Conservation (phyloP, 495 filamentous ascomycete genomes). For the Penicillium alfredii region DNA sequence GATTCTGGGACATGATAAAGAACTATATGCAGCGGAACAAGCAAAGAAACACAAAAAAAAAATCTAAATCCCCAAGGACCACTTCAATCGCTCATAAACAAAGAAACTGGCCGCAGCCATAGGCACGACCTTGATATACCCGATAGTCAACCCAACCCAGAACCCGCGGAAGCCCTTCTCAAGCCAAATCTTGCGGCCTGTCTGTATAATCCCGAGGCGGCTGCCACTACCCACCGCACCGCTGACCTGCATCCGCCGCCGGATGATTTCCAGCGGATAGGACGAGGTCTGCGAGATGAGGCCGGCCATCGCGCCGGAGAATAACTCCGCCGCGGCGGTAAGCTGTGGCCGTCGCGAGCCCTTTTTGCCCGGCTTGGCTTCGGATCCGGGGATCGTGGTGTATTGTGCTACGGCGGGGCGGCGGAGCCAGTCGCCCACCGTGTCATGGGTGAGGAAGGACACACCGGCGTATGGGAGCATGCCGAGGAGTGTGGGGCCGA, state of each 20-base stretch:
- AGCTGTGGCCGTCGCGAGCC: conserved; percentile 40
- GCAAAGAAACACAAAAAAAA: conserved; percentile 1
- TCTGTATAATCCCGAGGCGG: conserved; percentile 71
- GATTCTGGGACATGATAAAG: conserved; percentile 7
- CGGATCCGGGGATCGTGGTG: conserved; percentile 53
- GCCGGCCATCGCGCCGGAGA: conserved; percentile 77
- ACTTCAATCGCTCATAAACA: conserved; percentile 80
- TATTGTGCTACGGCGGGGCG: conserved; percentile 55
- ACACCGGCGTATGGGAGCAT: conserved; percentile 97
- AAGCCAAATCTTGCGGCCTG: conserved; percentile 61
- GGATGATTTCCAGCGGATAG: conserved; percentile 89
- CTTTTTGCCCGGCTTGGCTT: conserved; percentile 17
- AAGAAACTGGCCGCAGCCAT: conserved; percentile 76
- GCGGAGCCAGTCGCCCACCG: conserved; percentile 73
- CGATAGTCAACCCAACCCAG: conserved; percentile 89
- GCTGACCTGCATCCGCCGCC: conserved; percentile 91
- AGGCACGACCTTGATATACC: conserved; percentile 89
- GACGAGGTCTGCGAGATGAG: conserved; percentile 83
- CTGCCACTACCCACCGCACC: conserved; percentile 88
- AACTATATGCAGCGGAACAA: conserved; percentile 2
- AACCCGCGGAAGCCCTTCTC: conserved; percentile 78
- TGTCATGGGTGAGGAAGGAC: conserved; percentile 96
- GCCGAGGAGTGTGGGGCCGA: conserved; percentile 78
- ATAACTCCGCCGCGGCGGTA: conserved; percentile 70
- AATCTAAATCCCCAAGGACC: conserved; percentile 60